Evolutionary conservation across 2,329 filamentous ascomycete genomes (phyloP).

Genomic region (Monosporascus sp.): DNA sequence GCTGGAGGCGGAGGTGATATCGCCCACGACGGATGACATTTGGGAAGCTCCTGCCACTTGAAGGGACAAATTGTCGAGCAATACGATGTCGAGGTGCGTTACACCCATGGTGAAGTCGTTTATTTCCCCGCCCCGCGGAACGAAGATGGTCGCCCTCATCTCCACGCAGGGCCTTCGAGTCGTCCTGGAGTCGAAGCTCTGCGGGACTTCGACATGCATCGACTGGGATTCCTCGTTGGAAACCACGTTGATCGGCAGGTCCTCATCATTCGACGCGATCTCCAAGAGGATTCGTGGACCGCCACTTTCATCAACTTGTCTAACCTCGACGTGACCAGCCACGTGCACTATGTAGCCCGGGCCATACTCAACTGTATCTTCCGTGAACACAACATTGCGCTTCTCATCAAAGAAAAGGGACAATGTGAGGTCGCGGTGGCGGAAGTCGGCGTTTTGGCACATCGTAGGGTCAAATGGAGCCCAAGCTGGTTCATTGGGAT

Average conservation of each 20-base stretch:
- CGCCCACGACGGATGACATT: slow-evolving; percentile 33
- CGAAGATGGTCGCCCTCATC: slow-evolving; percentile 41
- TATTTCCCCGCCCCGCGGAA: slow-evolving; percentile 35
- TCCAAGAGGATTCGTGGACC: slow-evolving; percentile 37
- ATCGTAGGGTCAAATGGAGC: slow-evolving; percentile 14
- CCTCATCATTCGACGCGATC: slow-evolving; percentile 38
- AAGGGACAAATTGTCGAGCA: slow-evolving; percentile 31
- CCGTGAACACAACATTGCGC: slow-evolving; percentile 33
- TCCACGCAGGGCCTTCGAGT: slow-evolving; percentile 38
- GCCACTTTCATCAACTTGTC: slow-evolving; percentile 27
- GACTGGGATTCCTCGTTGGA: slow-evolving; percentile 30
- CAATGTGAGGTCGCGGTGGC: slow-evolving; percentile 24
- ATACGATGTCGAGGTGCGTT: slow-evolving; percentile 30
- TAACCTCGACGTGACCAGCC: slow-evolving; percentile 40
- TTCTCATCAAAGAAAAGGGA: slow-evolving; percentile 29
- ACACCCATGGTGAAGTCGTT: slow-evolving; percentile 30
- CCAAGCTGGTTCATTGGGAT: slow-evolving; percentile 1
- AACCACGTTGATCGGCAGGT: slow-evolving; percentile 28
- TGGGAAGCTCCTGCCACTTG: slow-evolving; percentile 27
- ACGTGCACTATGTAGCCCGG: slow-evolving; percentile 29
- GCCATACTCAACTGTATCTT: slow-evolving; percentile 26
- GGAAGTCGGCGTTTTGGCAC: slow-evolving; percentile 19
- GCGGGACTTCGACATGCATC: slow-evolving; percentile 35
- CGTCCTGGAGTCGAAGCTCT: slow-evolving; percentile 22
- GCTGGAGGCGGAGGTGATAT: slow-evolving; percentile 30